A percentile compares a stretch with the other conserved stretches of the same genome.
Conservation (phyloP, 768 basidiomycete species). For the Trametes gibbosa region DNA sequence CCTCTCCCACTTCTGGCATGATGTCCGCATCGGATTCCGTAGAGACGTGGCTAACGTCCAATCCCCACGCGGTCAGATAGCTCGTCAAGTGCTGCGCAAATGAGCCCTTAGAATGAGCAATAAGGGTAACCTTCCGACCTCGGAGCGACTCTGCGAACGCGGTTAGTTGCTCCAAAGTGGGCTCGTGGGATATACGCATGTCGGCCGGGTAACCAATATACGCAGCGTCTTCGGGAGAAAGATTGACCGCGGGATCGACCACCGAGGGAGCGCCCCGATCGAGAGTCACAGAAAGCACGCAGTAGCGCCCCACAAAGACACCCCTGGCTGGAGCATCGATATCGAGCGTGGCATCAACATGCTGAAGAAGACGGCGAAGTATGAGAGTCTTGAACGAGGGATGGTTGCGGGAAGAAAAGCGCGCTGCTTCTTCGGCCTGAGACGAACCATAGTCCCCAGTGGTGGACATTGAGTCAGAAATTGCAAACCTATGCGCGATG, state of each 20-base stretch:
- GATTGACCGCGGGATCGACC: constrained; percentile 37
- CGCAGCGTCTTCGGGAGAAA: constrained; percentile 47
- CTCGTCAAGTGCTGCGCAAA: constrained; percentile 93
- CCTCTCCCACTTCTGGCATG: constrained; percentile 24
- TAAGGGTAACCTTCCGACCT: constrained; percentile 79
- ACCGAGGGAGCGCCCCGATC: constrained; percentile 54
- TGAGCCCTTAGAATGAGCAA: constrained; percentile 81
- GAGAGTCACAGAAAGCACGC: constrained; percentile 63
- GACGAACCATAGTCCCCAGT: background rate
- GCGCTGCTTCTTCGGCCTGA: background rate
- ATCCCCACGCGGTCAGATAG: constrained; percentile 92
- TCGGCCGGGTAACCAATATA: constrained; percentile 44
- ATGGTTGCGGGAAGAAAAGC: constrained; percentile 31
- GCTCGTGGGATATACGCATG: constrained; percentile 61
- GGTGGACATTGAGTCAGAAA: background rate
- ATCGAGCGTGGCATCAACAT: constrained; percentile 49
- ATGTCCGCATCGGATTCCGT: constrained; percentile 53
- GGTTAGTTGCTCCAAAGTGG: constrained; percentile 73
- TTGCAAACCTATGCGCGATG: constrained; percentile 48
- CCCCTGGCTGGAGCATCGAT: constrained; percentile 44
- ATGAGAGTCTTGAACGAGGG: constrained; percentile 50
- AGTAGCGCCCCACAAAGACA: constrained; percentile 48
- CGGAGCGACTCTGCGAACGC: constrained; percentile 79
- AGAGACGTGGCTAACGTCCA: constrained; percentile 85
- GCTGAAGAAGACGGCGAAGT: constrained; percentile 57